A percentile compares a stretch with the other conserved stretches of the same genome.
These are phyloP conservation scores for Rosa lucieae DNA, from an alignment of 306 rosid species.

Conservation along the genomic window DNA sequence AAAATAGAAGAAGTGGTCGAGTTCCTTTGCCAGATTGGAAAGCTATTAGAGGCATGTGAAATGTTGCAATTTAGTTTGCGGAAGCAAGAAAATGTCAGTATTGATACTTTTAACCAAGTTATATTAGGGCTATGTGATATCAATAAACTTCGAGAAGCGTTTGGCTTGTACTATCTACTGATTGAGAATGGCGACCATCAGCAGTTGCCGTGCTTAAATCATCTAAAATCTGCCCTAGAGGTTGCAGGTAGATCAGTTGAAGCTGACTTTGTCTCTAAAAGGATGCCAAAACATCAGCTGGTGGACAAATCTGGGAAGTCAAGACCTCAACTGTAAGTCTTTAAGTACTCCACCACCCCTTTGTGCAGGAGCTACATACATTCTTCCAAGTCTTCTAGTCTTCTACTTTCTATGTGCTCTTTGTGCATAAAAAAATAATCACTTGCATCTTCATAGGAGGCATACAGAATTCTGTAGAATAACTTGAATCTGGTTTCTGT, in stretches of 20 bases:
- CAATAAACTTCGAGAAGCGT: slow-evolving; percentile 68
- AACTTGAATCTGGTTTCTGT: background rate
- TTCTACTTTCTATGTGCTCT: background rate
- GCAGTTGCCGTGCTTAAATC: slow-evolving; percentile 50
- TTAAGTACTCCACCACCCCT: slow-evolving; percentile 20
- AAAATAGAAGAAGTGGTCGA: slow-evolving; percentile 54
- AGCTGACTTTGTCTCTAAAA: slow-evolving; percentile 65
- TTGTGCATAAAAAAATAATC: background rate
- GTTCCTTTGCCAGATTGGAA: slow-evolving; percentile 52
- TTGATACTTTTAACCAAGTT: slow-evolving; percentile 42
- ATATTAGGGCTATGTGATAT: slow-evolving; percentile 55
- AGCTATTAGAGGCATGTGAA: slow-evolving; percentile 56
- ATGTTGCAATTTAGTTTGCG: slow-evolving; percentile 57
- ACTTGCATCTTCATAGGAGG: background rate
- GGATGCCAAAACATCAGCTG: slow-evolving; percentile 35
- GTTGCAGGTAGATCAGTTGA: slow-evolving; percentile 52
- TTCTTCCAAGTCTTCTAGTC: background rate
- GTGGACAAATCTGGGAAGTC: slow-evolving; percentile 24
- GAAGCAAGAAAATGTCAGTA: slow-evolving; percentile 40
- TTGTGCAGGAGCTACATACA: background rate
- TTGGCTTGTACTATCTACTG: slow-evolving; percentile 56
- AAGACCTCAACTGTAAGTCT: slow-evolving; percentile 28
- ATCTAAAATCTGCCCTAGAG: slow-evolving; percentile 52
- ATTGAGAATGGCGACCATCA: slow-evolving; percentile 61
- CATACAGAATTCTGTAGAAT: background rate